Evolutionary conservation across 2,329 filamentous ascomycete genomes (phyloP), one percentile per base, ranked within the genome.

Genomic region (Colletotrichum salicis): DNA sequence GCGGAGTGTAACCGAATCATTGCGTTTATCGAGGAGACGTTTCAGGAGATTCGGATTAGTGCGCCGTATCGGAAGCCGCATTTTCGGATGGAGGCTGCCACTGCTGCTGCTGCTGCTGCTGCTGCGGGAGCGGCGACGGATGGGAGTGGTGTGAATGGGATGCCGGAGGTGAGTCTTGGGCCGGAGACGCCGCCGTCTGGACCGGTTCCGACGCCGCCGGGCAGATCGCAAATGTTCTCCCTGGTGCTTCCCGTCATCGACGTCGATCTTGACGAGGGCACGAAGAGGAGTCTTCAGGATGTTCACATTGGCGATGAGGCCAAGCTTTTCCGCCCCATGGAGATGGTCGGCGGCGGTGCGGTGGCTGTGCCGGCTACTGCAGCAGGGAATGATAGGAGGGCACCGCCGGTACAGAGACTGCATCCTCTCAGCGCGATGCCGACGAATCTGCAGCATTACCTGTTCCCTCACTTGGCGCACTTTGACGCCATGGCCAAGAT

Each of bases 11-110:
- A 71, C 7, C 68, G 68, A 15, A 67, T 73, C 58, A 61, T 74
- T 58, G 61, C 67, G 2, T 74, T 74, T 27, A 73, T 74, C 24
- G 67, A 73, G 41, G 73, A 74, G 62, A 74, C 73, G 41, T 74
- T 72, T 19, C 71, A 64, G 5, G 73, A 74, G 64, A 74, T 74
- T 57, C 64, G 71, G 45, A 72, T 67, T 12, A 66, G 56, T 27
- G 73, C 66, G 48, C 71, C 71, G 7, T 74, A 74, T 29, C 73
- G 73, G 27, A 65, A 68, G 57, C 71, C 73, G 48, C 73, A 74
- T 52, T 74, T 74, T 22, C 64, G 52, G 33, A 60, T 63, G 35
- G 73, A 72, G 41, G 35, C 33, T 2, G 54, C 60, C 3, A 55
- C 64, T 0, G 41, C 58, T 4, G 64, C 59, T 1, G 54, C 60